A percentile compares a stretch with the other conserved stretches of the same genome.
Evolutionary conservation across 1,284 basidiomycete species (phyloP).

Genomic region (Golubevia sp.): DNA sequence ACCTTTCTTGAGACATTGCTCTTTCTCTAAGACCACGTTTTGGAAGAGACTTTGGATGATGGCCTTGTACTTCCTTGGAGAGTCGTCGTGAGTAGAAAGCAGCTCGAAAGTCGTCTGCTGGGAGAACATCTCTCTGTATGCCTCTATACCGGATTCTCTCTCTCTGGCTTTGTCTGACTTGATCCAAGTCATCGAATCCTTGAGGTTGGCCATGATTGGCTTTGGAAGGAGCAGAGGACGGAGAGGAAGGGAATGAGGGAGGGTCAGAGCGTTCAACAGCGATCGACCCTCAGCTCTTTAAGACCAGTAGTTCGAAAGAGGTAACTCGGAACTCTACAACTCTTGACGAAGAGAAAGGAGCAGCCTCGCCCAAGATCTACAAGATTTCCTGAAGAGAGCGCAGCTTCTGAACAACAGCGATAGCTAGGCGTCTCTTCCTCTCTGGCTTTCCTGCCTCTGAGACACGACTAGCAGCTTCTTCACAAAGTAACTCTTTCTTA

Average conservation of each 20-base stretch:
- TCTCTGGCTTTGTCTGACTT: slow-evolving; percentile 8
- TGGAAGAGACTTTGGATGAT: background rate
- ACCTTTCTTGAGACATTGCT: background rate
- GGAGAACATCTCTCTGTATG: background rate
- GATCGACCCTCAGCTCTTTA: no score
- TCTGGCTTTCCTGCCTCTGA: no score
- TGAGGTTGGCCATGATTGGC: background rate
- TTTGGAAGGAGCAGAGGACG: background rate
- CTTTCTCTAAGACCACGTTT: background rate
- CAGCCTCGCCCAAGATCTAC: no score
- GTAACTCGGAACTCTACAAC: no score
- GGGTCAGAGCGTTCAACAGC: no score
- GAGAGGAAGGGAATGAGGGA: background rate
- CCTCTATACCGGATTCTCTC: background rate
- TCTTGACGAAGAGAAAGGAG: no score
- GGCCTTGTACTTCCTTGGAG: background rate
- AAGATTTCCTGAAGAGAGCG: no score
- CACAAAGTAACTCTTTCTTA: no score
- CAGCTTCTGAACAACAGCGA: no score
- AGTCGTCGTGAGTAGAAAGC: background rate
- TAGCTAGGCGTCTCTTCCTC: no score
- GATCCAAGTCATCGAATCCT: slow-evolving; percentile 2
- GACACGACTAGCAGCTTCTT: no score
- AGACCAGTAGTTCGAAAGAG: no score
- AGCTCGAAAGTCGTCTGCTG: background rate